Percentiles rank a stretch among this genome's conserved stretches.
Evolutionary conservation across 805 yeast species (phyloP).

Genomic region (Candida endomychidarum): DNA sequence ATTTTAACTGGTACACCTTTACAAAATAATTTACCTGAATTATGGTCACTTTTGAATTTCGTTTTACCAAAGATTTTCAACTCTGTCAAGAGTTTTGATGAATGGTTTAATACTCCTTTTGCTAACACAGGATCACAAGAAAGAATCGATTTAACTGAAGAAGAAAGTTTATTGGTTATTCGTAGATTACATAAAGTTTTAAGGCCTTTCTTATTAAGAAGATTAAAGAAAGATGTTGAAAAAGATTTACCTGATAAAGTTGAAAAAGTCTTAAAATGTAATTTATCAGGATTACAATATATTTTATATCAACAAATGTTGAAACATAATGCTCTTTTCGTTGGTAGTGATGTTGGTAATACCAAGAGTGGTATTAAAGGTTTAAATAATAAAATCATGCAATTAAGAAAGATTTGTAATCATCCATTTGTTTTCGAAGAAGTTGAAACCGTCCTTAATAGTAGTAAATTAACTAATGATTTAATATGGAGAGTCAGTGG

Average conservation of each 20-base stretch:
- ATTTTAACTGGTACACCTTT: constrained; percentile 88
- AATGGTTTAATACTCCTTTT: constrained; percentile 88
- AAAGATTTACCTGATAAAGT: constrained; percentile 83
- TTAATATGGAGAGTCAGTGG: constrained; percentile 76
- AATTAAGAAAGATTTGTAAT: constrained; percentile 78
- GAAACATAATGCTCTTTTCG: constrained; percentile 65
- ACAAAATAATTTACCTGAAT: constrained; percentile 80
- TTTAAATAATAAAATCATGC: constrained; percentile 81
- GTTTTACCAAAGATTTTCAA: constrained; percentile 83
- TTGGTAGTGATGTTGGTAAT: constrained; percentile 60
- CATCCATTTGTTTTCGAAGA: constrained; percentile 88
- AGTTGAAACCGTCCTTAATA: constrained; percentile 69
- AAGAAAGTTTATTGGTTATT: constrained; percentile 78
- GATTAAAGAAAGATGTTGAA: constrained; percentile 85
- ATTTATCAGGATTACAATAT: constrained; percentile 69
- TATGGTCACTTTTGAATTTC: constrained; percentile 82
- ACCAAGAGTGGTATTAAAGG: constrained; percentile 72
- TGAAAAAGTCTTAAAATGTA: constrained; percentile 79
- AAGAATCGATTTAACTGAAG: constrained; percentile 77
- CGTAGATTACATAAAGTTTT: constrained; percentile 84
- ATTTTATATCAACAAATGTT: constrained; percentile 76
- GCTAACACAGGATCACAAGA: constrained; percentile 84
- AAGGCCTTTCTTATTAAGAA: constrained; percentile 79
- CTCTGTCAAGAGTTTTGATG: constrained; percentile 82
- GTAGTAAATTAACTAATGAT: constrained; percentile 60